These are phyloP conservation scores for Voacanga thouarsii DNA, from an alignment of 257 asterid species.

Conservation along the genomic window DNA sequence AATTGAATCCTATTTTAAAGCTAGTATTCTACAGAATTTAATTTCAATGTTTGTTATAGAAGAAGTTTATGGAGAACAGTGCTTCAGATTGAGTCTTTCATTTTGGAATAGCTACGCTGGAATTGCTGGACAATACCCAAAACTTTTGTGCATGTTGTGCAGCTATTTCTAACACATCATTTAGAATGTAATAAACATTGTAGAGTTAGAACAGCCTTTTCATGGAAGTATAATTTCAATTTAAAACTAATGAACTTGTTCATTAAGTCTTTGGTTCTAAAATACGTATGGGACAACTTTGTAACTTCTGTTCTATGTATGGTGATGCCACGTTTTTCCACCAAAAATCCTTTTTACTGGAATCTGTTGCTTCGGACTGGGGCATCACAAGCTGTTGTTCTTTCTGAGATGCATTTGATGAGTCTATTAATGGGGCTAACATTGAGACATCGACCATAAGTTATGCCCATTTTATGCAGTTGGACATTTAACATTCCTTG, in stretches of 20 bases:
- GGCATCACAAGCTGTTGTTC: not conserved
- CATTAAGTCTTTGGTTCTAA: not conserved
- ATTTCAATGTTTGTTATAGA: not conserved
- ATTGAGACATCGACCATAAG: not conserved
- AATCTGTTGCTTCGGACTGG: not conserved
- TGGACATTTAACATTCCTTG: constrained; percentile 3
- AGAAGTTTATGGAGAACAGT: not conserved
- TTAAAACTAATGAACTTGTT: not conserved
- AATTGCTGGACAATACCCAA: not conserved
- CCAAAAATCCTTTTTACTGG: not conserved
- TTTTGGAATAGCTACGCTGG: not conserved
- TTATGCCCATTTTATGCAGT: not conserved
- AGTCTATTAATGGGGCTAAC: not conserved
- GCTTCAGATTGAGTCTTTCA: not conserved
- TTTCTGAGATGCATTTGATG: not conserved
- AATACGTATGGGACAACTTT: not conserved
- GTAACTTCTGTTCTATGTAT: not conserved
- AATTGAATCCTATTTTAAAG: not conserved
- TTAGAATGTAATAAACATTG: not conserved
- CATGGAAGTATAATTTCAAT: not conserved
- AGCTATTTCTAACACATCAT: not conserved
- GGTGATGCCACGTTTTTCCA: not conserved
- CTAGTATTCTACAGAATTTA: not conserved
- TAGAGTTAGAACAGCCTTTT: not conserved
- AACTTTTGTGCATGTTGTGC: not conserved